Conservation (phyloP, 305 asterid species). For the Fraxinus platypoda region DNA sequence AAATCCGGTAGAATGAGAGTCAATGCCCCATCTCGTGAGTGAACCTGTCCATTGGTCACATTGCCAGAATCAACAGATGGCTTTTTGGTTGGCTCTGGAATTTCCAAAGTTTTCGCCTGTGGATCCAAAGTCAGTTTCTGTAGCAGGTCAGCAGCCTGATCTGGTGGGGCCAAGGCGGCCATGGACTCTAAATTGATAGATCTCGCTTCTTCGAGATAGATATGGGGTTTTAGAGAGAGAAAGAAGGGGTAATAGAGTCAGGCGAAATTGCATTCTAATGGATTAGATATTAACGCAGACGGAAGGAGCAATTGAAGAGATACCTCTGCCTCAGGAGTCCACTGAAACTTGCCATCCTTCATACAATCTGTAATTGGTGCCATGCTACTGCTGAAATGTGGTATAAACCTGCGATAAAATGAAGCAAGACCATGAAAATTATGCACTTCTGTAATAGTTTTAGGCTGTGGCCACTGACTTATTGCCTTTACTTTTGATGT, state of each 20-base stretch:
- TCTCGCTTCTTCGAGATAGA: conserved; percentile 11
- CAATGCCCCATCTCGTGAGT: conserved; percentile 40
- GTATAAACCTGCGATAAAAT: too few species aligned
- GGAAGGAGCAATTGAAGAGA: too few species aligned
- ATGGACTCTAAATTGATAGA: conserved; percentile 28
- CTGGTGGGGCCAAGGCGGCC: conserved; percentile 58
- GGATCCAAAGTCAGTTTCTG: conserved; percentile 65
- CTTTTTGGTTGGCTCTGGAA: conserved; percentile 51
- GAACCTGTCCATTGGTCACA: conserved; percentile 36
- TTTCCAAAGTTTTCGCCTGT: conserved; percentile 44
- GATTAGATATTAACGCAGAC: too few species aligned
- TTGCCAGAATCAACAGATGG: conserved; percentile 43
- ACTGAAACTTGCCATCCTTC: too few species aligned
- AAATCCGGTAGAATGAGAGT: conserved; percentile 49
- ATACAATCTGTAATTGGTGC: too few species aligned
- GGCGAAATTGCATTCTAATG: too few species aligned
- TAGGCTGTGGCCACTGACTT: too few species aligned
- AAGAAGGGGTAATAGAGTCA: conserved; percentile 8
- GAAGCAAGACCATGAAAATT: too few species aligned
- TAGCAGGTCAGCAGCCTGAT: conserved; percentile 62
- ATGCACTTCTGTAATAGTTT: too few species aligned
- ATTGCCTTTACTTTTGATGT: too few species aligned
- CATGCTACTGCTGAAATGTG: too few species aligned
- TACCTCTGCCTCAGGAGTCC: too few species aligned
- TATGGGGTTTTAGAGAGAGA: not conserved